phyloP scores from a whole-genome alignment of 2,329 filamentous ascomycete species.

The Clathrospora elynae region DNA sequence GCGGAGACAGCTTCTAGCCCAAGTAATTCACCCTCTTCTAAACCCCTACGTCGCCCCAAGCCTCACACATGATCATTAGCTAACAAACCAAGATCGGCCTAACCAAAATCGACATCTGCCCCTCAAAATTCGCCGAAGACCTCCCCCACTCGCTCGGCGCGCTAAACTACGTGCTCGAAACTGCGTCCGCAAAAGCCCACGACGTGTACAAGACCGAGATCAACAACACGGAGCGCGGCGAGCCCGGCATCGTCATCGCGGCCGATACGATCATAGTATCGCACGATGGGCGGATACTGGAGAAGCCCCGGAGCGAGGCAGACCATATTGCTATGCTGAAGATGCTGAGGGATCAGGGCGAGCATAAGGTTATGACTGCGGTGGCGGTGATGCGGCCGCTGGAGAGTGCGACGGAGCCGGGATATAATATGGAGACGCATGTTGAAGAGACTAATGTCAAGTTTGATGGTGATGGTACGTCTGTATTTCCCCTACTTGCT shows the following conservation, averaged over 20 bases:
- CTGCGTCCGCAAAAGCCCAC: constrained; percentile 81
- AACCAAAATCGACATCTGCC: constrained; percentile 78
- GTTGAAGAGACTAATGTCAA: constrained; percentile 92
- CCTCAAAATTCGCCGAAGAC: constrained; percentile 83
- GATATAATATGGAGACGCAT: constrained; percentile 79
- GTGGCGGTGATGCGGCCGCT: constrained; percentile 83
- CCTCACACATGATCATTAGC: neutral
- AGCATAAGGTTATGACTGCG: constrained; percentile 85
- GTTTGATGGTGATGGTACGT: constrained; percentile 68
- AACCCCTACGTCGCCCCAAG: neutral
- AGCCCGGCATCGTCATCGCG: constrained; percentile 83
- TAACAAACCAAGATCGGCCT: constrained; percentile 70
- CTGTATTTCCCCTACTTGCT: neutral
- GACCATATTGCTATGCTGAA: constrained; percentile 86
- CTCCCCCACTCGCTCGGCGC: constrained; percentile 86
- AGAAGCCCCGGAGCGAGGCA: constrained; percentile 83
- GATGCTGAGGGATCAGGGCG: constrained; percentile 73
- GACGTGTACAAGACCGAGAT: constrained; percentile 69
- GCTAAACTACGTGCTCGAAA: constrained; percentile 88
- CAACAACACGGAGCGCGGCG: constrained; percentile 61
- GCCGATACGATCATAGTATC: constrained; percentile 91
- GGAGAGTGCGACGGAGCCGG: constrained; percentile 78
- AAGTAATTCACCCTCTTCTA: constrained; percentile 52
- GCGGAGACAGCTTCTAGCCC: constrained; percentile 77
- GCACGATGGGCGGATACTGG: constrained; percentile 75